Conservation (phyloP, 2,329 filamentous ascomycete species). For the Allantophomopsis cytisporea region DNA sequence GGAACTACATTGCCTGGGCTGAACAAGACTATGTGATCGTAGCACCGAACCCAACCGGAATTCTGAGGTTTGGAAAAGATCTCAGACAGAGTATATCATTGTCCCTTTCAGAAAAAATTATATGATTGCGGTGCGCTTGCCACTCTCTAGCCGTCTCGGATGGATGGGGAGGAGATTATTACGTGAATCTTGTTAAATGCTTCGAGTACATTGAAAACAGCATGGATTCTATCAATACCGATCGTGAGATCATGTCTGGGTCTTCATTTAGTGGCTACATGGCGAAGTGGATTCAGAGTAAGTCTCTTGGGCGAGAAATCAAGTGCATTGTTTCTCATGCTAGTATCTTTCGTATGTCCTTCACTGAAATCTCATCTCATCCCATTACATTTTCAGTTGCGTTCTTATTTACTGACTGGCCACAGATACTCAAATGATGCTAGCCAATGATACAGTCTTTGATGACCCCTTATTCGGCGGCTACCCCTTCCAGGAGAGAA, state of each 20-base stretch:
- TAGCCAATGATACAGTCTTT: slow-evolving; percentile 39
- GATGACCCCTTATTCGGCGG: slow-evolving; percentile 57
- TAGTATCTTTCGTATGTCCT: slow-evolving; percentile 46
- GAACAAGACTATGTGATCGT: slow-evolving; percentile 78
- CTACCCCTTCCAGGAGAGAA: slow-evolving; percentile 52
- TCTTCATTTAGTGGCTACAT: slow-evolving; percentile 63
- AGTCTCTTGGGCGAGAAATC: slow-evolving; percentile 67
- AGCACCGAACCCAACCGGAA: slow-evolving; percentile 68
- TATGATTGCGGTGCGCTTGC: no score
- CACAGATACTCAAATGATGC: no score
- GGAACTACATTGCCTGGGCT: slow-evolving; percentile 75
- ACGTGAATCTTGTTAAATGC: slow-evolving; percentile 63
- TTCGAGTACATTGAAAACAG: slow-evolving; percentile 58
- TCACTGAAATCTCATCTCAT: no score
- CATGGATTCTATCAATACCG: slow-evolving; percentile 52
- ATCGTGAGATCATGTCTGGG: slow-evolving; percentile 55
- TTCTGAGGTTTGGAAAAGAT: slow-evolving; percentile 64
- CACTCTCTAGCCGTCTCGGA: slow-evolving; percentile 6
- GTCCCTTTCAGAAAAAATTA: no score
- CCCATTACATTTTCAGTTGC: no score
- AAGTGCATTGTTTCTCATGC: slow-evolving; percentile 78
- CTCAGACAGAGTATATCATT: slow-evolving; percentile 37
- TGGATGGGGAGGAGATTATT: slow-evolving; percentile 45
- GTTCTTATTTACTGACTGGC: no score
- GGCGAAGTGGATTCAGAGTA: slow-evolving; percentile 84